Conservation (phyloP, 192 early-diverging fungal genomes). For the Kickxella alabastrina region DNA sequence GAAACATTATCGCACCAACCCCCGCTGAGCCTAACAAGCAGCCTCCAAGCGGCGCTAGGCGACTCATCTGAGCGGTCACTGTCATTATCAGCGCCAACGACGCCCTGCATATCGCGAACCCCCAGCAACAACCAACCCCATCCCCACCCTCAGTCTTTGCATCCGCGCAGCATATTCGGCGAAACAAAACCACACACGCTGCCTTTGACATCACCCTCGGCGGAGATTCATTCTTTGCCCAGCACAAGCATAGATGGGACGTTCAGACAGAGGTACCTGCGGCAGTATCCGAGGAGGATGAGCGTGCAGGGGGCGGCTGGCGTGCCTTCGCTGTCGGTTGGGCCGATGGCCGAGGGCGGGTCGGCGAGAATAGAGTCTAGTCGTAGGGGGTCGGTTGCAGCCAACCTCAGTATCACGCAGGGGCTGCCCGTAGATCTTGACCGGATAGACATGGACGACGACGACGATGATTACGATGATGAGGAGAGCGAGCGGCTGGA, state of each 20-base stretch:
- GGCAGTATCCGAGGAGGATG: conserved; percentile 12
- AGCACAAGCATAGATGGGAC: not conserved
- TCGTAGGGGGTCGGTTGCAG: conserved; percentile 31
- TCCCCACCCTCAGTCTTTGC: no score
- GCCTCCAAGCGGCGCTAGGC: not conserved
- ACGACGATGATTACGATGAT: conserved; percentile 17
- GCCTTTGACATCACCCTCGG: not conserved
- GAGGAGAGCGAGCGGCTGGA: conserved; percentile 2
- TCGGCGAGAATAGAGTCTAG: not conserved
- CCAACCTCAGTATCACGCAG: conserved; percentile 17
- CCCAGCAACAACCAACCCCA: not conserved
- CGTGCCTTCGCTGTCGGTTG: not conserved
- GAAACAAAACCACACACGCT: conserved; percentile 6
- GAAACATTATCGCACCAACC: no score
- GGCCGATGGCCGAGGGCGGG: conserved; percentile 1
- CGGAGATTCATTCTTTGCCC: conserved; percentile 3
- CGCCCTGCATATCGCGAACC: conserved; percentile 20
- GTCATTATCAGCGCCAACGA: conserved; percentile 31
- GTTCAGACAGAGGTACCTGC: not conserved
- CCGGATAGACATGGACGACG: conserved; percentile 31
- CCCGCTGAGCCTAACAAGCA: no score
- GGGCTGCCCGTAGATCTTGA: conserved; percentile 27
- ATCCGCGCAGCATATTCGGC: no score
- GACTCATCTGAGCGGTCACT: not conserved
- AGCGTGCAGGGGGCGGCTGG: conserved; percentile 9